phyloP scores from a whole-genome alignment of 495 filamentous ascomycete species.

The Hypoxylon rickii region DNA sequence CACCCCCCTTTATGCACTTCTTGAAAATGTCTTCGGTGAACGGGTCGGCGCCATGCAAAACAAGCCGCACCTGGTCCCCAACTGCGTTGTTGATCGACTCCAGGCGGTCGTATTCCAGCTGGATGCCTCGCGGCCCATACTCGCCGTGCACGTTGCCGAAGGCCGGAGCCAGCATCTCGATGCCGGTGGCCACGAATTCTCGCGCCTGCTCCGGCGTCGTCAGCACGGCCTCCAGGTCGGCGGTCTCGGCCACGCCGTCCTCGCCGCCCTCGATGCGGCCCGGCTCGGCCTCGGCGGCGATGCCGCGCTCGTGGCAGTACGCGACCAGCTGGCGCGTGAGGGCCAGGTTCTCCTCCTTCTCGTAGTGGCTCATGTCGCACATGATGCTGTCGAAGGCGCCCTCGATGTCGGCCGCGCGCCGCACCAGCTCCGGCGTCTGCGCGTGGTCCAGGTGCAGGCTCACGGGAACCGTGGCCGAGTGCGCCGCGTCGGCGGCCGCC shows the following conservation, averaged over 20 bases:
- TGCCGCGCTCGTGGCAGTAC: constrained; percentile 76
- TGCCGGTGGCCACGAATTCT: constrained; percentile 78
- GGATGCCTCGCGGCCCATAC: constrained; percentile 75
- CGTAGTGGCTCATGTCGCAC: constrained; percentile 83
- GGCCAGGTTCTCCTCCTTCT: constrained; percentile 78
- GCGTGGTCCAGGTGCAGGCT: constrained; percentile 79
- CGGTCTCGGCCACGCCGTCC: constrained; percentile 79
- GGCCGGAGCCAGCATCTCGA: constrained; percentile 81
- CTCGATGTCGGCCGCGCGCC: constrained; percentile 62
- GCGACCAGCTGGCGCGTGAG: constrained; percentile 70
- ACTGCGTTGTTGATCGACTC: constrained; percentile 64
- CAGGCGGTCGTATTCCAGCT: constrained; percentile 73
- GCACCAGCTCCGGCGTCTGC: constrained; percentile 72
- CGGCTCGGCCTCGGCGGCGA: constrained; percentile 80
- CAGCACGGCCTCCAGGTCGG: constrained; percentile 70
- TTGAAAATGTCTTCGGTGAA: constrained; percentile 71
- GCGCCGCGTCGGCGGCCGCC: constrained; percentile 65
- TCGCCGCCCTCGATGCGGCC: constrained; percentile 84
- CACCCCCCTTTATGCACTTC: constrained; percentile 70
- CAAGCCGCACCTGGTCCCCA: constrained; percentile 65
- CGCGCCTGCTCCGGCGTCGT: constrained; percentile 79
- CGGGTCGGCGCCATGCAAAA: constrained; percentile 79
- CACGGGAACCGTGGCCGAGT: constrained; percentile 69
- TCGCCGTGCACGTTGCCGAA: constrained; percentile 88
- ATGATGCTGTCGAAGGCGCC: constrained; percentile 80